phyloP scores from a whole-genome alignment of 2,329 filamentous ascomycete species.

The Claviceps pusilla region DNA sequence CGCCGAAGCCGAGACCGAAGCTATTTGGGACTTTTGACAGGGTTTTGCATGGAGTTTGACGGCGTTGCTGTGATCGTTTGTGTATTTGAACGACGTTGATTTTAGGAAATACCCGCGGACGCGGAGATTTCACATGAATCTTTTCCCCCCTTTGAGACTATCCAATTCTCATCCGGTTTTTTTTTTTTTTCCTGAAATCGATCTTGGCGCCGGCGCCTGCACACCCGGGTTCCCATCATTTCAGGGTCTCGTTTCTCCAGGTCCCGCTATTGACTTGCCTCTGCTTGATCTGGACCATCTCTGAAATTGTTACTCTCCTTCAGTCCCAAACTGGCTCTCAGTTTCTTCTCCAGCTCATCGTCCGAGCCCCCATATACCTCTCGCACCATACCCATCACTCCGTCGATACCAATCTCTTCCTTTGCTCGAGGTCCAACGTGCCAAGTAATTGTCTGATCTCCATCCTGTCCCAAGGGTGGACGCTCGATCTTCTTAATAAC shows the following conservation, averaged over 20 bases:
- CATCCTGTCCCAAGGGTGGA: slow-evolving; percentile 34
- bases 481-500: slow-evolving; percentile 59
- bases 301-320: slow-evolving; percentile 13
- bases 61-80: not conserved
- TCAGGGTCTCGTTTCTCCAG: not conserved
- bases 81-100: not conserved
- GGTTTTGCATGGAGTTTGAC: not conserved
- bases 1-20: not conserved
- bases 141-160: not conserved
- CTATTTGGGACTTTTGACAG: not conserved
- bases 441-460: slow-evolving; percentile 68
- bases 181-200: not conserved
- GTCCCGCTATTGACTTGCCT: slow-evolving; percentile 3
- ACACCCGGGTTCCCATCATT: not conserved
- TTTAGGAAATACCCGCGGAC: not conserved
- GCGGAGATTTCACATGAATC: not conserved
- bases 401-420: slow-evolving; percentile 66
- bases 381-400: slow-evolving; percentile 56
- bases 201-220: not conserved
- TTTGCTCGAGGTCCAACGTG: slow-evolving; percentile 73
- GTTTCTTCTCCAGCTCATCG: slow-evolving; percentile 41
- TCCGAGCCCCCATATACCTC: slow-evolving; percentile 40
- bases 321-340: slow-evolving; percentile 48
- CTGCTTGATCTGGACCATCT: slow-evolving; percentile 11
- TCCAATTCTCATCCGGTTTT: not conserved